Conservation (phyloP, 2,329 filamentous ascomycete genomes). For the Raffaelea arxii region DNA sequence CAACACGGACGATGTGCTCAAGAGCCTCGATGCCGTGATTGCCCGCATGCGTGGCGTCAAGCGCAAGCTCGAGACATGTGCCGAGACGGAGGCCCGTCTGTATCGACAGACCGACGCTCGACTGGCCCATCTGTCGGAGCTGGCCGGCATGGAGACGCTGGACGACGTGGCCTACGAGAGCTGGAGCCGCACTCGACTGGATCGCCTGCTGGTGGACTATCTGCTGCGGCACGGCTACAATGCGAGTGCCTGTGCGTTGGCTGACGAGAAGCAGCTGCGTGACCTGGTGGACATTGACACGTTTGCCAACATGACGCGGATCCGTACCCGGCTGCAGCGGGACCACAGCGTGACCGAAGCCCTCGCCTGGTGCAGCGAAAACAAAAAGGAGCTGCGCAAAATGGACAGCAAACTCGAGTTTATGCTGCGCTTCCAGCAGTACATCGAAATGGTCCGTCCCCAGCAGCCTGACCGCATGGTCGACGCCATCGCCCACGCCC, state of each 20-base stretch:
- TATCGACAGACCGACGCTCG: conserved; percentile 68
- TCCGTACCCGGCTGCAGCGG: conserved; percentile 59
- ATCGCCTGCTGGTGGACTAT: conserved; percentile 86
- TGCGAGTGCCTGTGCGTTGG: conserved; percentile 65
- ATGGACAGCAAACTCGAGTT: conserved; percentile 86
- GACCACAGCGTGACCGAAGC: conserved; percentile 67
- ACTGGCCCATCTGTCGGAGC: conserved; percentile 68
- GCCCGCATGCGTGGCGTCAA: conserved; percentile 76
- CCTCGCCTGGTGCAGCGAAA: conserved; percentile 83
- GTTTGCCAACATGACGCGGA: conserved; percentile 71
- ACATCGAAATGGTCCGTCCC: conserved; percentile 77
- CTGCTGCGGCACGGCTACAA: conserved; percentile 75
- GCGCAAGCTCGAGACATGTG: conserved; percentile 68
- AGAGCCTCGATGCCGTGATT: conserved; percentile 76
- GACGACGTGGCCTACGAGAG: conserved; percentile 89
- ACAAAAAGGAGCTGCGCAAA: conserved; percentile 86
- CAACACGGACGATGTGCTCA: conserved; percentile 61
- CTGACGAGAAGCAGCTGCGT: conserved; percentile 45
- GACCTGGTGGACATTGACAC: conserved; percentile 83
- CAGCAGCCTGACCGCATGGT: conserved; percentile 53
- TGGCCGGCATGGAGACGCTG: conserved; percentile 70
- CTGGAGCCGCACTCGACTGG: conserved; percentile 75
- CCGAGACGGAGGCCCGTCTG: conserved; percentile 70
- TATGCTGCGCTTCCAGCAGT: conserved; percentile 87
- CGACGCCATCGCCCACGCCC: conserved; percentile 74